Evolutionary conservation across 768 basidiomycete genomes (phyloP).

Genomic region (Collybiopsis luxurians): DNA sequence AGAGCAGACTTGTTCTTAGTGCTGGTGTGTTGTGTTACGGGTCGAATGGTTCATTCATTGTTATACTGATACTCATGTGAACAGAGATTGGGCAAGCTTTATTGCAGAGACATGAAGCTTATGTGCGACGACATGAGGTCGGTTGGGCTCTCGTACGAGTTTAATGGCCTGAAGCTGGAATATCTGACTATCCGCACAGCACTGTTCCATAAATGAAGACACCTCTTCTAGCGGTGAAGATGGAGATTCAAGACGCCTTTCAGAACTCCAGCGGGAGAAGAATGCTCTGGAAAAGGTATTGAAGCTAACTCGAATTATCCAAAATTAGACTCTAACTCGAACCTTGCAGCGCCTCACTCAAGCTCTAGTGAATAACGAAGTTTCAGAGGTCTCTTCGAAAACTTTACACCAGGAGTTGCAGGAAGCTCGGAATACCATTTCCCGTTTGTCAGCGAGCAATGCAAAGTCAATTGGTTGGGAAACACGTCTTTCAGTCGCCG

Average conservation of each 20-base stretch:
- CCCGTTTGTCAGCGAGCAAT: constrained; percentile 64
- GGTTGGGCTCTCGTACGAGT: constrained; percentile 16
- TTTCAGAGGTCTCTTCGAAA: constrained; percentile 77
- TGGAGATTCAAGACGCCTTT: constrained; percentile 22
- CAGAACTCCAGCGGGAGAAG: constrained; percentile 53
- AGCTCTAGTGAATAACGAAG: constrained; percentile 77
- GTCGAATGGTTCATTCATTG: constrained; percentile 2
- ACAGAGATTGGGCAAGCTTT: constrained; percentile 90
- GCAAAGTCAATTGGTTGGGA: constrained; percentile 74
- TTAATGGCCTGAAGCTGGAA: background rate
- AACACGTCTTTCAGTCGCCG: constrained; percentile 55
- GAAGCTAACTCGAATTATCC: background rate
- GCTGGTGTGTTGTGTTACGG: constrained; percentile 65
- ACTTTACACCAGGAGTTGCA: constrained; percentile 71
- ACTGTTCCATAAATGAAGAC: constrained; percentile 14
- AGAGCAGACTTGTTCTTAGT: constrained; percentile 76
- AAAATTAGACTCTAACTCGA: background rate
- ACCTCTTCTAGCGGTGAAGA: constrained; percentile 24
- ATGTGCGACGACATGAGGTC: constrained; percentile 72
- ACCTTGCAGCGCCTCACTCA: constrained; percentile 65
- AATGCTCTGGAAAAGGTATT: constrained; percentile 56
- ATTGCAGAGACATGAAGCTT: constrained; percentile 82
- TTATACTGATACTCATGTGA: background rate
- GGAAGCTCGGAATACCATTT: constrained; percentile 64
- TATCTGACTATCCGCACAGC: constrained; percentile 4